Evolutionary conservation across 148 eudicot genomes (phyloP).

Genomic region (Cornus florida): DNA sequence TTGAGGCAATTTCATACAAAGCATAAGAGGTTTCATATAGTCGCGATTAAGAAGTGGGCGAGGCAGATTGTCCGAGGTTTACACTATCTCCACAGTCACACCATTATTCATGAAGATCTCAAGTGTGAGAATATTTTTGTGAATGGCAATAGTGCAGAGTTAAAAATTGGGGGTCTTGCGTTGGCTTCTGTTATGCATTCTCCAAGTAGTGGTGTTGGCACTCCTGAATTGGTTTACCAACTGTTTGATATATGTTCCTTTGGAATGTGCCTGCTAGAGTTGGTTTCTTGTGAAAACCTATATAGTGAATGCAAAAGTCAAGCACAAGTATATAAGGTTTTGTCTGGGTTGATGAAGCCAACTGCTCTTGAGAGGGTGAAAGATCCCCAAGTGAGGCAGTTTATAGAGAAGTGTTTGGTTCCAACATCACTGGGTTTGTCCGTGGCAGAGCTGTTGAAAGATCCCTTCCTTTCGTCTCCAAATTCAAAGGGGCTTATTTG

Average conservation of each 20-base stretch:
- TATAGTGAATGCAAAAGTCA: constrained; percentile 28
- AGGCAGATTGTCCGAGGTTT: constrained; percentile 23
- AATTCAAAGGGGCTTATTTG: not conserved
- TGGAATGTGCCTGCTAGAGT: constrained; percentile 31
- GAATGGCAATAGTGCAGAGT: constrained; percentile 32
- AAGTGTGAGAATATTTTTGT: constrained; percentile 42
- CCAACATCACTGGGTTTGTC: constrained; percentile 30
- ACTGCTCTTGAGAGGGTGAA: constrained; percentile 30
- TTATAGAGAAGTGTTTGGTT: not conserved
- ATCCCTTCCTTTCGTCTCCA: constrained; percentile 27
- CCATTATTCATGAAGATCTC: constrained; percentile 35
- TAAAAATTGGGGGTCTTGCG: constrained; percentile 37
- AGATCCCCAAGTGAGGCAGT: constrained; percentile 33
- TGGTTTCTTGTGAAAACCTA: constrained; percentile 13
- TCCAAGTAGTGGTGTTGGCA: constrained; percentile 17
- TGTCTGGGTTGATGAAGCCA: constrained; percentile 25
- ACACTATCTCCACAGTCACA: constrained; percentile 32
- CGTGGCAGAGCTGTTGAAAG: constrained; percentile 40
- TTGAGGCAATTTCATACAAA: constrained; percentile 18
- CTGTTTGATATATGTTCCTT: constrained; percentile 32
- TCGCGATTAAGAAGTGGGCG: constrained; percentile 41
- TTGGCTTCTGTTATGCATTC: constrained; percentile 27
- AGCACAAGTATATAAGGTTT: constrained; percentile 29
- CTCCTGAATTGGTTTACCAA: constrained; percentile 28
- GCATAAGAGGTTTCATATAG: constrained; percentile 24